phyloP scores from a whole-genome alignment of 2,329 filamentous ascomycete species.

The Verticillium dahliae region DNA sequence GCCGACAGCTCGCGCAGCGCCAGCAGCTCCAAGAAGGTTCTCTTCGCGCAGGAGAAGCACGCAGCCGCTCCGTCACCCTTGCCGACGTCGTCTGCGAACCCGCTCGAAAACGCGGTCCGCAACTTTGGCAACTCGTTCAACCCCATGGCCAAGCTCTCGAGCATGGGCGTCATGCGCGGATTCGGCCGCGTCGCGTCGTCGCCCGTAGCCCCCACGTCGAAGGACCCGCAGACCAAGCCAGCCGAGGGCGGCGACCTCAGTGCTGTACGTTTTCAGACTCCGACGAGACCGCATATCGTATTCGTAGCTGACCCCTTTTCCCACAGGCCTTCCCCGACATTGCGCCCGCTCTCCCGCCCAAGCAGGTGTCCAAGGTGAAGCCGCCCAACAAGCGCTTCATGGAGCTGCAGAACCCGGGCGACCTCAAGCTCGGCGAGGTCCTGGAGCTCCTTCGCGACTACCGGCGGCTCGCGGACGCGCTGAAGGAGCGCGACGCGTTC shows the following conservation, averaged over 20 bases:
- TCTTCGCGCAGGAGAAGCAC: conserved; percentile 39
- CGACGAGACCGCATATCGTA: background rate
- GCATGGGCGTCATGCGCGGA: conserved; percentile 67
- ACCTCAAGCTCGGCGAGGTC: conserved; percentile 68
- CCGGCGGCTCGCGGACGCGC: conserved; percentile 57
- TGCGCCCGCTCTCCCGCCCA: conserved; percentile 46
- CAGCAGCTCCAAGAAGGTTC: conserved; percentile 52
- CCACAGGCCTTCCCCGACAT: conserved; percentile 55
- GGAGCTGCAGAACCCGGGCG: conserved; percentile 62
- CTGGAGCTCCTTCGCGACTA: conserved; percentile 68
- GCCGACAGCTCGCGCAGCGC: conserved; percentile 65
- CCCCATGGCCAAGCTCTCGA: conserved; percentile 70
- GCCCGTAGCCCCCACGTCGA: conserved; percentile 25
- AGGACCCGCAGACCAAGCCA: conserved; percentile 22
- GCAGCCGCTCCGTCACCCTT: conserved; percentile 23
- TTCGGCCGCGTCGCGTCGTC: conserved; percentile 57
- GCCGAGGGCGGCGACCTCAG: conserved; percentile 50
- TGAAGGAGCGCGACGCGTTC: conserved; percentile 59
- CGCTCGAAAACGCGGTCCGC: conserved; percentile 66
- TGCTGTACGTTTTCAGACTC: conserved; percentile 36
- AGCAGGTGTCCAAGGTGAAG: conserved; percentile 47
- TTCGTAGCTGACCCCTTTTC: background rate
- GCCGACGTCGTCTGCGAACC: conserved; percentile 4
- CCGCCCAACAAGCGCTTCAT: conserved; percentile 69
- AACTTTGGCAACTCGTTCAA: conserved; percentile 77